A percentile compares a stretch with the other conserved stretches of the same genome.
These are phyloP conservation scores for Daldinia bambusicola DNA, from an alignment of 495 filamentous ascomycete genomes.

Conservation along the genomic window DNA sequence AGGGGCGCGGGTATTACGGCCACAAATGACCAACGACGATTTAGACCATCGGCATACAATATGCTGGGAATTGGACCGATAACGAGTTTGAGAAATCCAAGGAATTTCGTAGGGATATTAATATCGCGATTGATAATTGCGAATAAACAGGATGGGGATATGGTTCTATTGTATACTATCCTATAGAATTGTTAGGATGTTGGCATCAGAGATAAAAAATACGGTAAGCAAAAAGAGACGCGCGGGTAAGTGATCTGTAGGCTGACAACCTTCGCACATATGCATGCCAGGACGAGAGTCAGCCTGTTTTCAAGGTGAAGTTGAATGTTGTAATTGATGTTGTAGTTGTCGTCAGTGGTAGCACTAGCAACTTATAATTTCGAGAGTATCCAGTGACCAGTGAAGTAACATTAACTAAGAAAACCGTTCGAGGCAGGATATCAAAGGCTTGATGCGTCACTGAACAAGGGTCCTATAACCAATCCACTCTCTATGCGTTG, in stretches of 20 bases:
- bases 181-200: conserved; percentile 25
- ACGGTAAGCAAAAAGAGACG: conserved; percentile 5
- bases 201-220: conserved; percentile 10
- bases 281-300: background rate
- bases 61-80: conserved; percentile 11
- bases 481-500: background rate
- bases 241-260: background rate
- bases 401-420: conserved; percentile 21
- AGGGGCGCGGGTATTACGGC: conserved; percentile 2
- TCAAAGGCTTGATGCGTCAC: conserved; percentile 2
- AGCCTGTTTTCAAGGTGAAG: conserved; percentile 11
- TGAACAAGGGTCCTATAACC: background rate
- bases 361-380: conserved; percentile 29
- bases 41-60: conserved; percentile 22
- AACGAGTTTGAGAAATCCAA: background rate
- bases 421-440: conserved; percentile 21
- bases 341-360: conserved; percentile 19
- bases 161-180: conserved; percentile 19
- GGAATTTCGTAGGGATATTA: background rate
- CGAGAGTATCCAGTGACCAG: conserved; percentile 6
- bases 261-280: background rate
- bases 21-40: conserved; percentile 18
- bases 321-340: background rate
- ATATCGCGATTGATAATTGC: conserved; percentile 8
- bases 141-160: background rate